Conservation (phyloP, 352 stramenopile species). For the Pythium periplocum region DNA sequence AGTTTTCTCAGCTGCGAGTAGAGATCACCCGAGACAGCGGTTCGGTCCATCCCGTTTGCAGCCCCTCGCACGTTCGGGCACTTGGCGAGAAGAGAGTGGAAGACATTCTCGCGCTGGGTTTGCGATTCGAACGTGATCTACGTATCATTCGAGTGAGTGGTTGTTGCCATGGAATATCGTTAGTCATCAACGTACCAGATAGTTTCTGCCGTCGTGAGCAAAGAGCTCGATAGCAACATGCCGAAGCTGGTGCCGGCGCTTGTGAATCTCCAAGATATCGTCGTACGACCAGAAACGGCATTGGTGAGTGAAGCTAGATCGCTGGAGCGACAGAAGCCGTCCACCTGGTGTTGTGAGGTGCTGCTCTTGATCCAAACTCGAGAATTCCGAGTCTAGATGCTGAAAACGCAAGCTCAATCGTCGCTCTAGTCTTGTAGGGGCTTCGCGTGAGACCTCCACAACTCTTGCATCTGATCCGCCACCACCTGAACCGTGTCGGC, state of each 20-base stretch:
- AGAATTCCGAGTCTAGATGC: slow-evolving; percentile 6
- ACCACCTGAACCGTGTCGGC: background rate
- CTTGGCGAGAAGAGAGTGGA: slow-evolving; percentile 68
- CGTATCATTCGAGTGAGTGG: background rate
- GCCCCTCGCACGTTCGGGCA: slow-evolving; percentile 67
- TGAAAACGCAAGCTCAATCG: slow-evolving; percentile 39
- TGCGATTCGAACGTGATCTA: slow-evolving; percentile 66
- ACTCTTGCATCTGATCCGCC: slow-evolving; percentile 14
- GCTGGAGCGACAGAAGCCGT: slow-evolving; percentile 14
- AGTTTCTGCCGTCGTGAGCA: slow-evolving; percentile 65
- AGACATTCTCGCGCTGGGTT: slow-evolving; percentile 58
- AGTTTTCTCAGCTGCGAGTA: slow-evolving; percentile 68
- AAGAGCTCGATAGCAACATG: slow-evolving; percentile 78
- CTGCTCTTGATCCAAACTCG: background rate
- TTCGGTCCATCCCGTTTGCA: slow-evolving; percentile 51
- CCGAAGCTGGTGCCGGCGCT: slow-evolving; percentile 65
- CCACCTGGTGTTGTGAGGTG: slow-evolving; percentile 6
- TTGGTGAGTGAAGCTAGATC: slow-evolving; percentile 41
- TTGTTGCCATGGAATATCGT: too few relatives aligned
- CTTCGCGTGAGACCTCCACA: slow-evolving; percentile 43
- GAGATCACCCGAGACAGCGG: slow-evolving; percentile 38
- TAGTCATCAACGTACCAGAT: slow-evolving; percentile 38
- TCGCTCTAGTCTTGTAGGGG: slow-evolving; percentile 47
- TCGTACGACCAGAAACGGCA: slow-evolving; percentile 76
- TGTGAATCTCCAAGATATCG: slow-evolving; percentile 70